A percentile compares a stretch with the other conserved stretches of the same genome.
phyloP scores from a whole-genome alignment of 768 basidiomycete genomes.

The Suillus hirtellus region DNA sequence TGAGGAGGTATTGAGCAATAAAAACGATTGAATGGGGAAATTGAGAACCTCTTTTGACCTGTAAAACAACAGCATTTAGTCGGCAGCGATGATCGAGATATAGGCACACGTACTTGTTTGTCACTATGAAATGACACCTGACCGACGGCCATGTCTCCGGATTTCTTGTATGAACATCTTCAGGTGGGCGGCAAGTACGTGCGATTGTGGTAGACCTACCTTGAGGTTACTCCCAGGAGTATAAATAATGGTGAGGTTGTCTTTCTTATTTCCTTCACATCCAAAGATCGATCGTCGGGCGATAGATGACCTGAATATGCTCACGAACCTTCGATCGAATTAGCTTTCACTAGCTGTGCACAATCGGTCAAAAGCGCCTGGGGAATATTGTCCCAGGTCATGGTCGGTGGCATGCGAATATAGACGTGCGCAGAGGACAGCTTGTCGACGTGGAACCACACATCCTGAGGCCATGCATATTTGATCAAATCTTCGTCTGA shows the following conservation, averaged over 20 bases:
- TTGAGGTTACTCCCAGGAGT: slow-evolving; percentile 92
- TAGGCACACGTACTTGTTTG: slow-evolving; percentile 57
- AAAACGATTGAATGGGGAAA: background rate
- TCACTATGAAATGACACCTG: slow-evolving; percentile 95
- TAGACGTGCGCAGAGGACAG: slow-evolving; percentile 97
- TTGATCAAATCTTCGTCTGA: slow-evolving; percentile 94
- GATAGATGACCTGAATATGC: background rate
- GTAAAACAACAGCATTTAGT: background rate
- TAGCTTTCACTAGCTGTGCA: slow-evolving; percentile 95
- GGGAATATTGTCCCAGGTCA: slow-evolving; percentile 89
- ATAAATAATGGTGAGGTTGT: slow-evolving; percentile 90
- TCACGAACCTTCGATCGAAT: slow-evolving; percentile 85
- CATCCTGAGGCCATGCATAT: slow-evolving; percentile 86
- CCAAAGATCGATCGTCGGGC: background rate
- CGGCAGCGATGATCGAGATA: background rate
- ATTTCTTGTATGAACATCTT: slow-evolving; percentile 65
- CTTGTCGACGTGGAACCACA: slow-evolving; percentile 98
- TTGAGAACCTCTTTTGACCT: slow-evolving; percentile 77
- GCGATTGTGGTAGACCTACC: slow-evolving; percentile 40
- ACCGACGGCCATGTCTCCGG: slow-evolving; percentile 96
- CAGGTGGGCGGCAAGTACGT: slow-evolving; percentile 5
- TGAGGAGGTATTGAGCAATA: slow-evolving; percentile 25
- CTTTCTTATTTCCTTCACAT: slow-evolving; percentile 87
- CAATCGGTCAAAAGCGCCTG: slow-evolving; percentile 77
- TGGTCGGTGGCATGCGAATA: slow-evolving; percentile 79